Conservation (phyloP, 116 monocot species). For the Phalaenopsis hybrid region DNA sequence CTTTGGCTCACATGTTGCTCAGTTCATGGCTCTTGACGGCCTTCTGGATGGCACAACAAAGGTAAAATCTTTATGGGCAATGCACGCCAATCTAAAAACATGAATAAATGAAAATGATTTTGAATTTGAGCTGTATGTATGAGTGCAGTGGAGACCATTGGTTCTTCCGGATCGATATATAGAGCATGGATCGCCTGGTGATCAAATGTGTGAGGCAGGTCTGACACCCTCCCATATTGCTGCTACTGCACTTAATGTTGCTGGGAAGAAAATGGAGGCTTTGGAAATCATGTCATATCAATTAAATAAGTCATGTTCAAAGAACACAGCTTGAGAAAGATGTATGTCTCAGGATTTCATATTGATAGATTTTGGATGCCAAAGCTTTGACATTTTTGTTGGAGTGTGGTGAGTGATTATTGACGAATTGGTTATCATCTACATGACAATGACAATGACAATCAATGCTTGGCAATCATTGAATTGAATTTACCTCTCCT, state of each 20-base stretch:
- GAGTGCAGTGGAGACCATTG: slow-evolving; percentile 83
- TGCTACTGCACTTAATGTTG: slow-evolving; percentile 75
- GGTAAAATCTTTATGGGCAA: slow-evolving; percentile 23
- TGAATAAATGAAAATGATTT: not conserved
- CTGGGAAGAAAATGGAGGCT: slow-evolving; percentile 80
- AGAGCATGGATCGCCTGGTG: slow-evolving; percentile 74
- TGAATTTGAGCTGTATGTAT: not conserved
- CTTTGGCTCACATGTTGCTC: slow-evolving; percentile 91
- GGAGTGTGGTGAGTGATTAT: too few species aligned
- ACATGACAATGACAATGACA: too few species aligned
- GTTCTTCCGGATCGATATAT: slow-evolving; percentile 93
- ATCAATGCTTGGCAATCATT: too few species aligned
- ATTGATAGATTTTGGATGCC: too few species aligned
- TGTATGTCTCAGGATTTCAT: too few species aligned
- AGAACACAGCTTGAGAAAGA: too few species aligned
- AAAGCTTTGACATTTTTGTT: too few species aligned
- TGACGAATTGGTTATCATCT: too few species aligned
- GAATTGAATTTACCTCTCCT: too few species aligned
- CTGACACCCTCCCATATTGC: slow-evolving; percentile 81
- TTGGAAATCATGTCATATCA: slow-evolving; percentile 48
- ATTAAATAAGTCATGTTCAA: too few species aligned
- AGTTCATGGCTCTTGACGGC: slow-evolving; percentile 89
- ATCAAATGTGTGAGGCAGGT: slow-evolving; percentile 85
- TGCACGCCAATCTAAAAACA: not conserved
- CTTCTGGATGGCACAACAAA: slow-evolving; percentile 71